phyloP scores from a whole-genome alignment of 176 grass and related monocot species.

The Lolium multiflorum region DNA sequence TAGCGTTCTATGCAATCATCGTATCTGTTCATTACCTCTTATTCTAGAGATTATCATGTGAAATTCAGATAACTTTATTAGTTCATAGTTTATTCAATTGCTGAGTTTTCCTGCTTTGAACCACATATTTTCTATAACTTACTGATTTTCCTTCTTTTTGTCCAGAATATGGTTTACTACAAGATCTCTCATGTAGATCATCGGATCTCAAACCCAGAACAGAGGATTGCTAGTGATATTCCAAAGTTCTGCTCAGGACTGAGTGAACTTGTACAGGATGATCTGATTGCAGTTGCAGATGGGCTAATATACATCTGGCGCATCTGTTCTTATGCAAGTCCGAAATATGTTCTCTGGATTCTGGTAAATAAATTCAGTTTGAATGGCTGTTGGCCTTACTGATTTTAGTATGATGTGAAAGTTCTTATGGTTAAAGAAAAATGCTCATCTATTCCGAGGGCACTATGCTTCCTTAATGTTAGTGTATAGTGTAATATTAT shows the following conservation, averaged over 20 bases:
- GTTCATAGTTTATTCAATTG: not conserved
- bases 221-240: constrained; percentile 96
- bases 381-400: constrained; percentile 9
- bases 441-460: not conserved
- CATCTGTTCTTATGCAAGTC: constrained; percentile 96
- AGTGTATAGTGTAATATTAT: constrained; percentile 9
- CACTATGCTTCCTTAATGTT: constrained; percentile 16
- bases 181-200: constrained; percentile 97
- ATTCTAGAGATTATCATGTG: constrained; percentile 36
- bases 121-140: not conserved
- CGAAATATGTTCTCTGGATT: constrained; percentile 99
- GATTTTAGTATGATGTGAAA: not conserved
- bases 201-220: constrained; percentile 91
- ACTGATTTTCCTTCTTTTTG: constrained; percentile 41
- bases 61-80: constrained; percentile 11
- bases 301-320: constrained; percentile 91
- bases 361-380: constrained; percentile 61
- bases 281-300: constrained; percentile 84
- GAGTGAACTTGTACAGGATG: constrained; percentile 95
- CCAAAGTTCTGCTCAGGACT: constrained; percentile 93
- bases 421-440: constrained; percentile 1
- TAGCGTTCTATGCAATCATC: not conserved
- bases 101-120: not conserved
- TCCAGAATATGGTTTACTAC: constrained; percentile 99
- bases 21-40: constrained; percentile 19